Conservation (phyloP, 192 early-diverging fungal species). For the Entophlyctis helioformis region DNA sequence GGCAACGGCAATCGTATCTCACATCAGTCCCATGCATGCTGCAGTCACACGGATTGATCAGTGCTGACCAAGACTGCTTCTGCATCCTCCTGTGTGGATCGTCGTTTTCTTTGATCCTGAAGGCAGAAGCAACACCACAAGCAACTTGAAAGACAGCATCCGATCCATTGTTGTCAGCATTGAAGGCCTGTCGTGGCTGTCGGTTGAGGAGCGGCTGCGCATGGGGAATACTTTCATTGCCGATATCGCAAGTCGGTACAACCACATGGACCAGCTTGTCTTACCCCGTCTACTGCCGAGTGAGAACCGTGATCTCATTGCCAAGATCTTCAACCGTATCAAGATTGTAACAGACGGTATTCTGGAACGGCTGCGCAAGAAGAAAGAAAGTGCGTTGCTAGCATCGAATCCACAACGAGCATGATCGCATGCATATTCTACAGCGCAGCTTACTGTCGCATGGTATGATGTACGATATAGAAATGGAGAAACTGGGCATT, state of each 20-base stretch:
- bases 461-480: background rate
- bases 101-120: slow-evolving; percentile 1
- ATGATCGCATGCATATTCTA: background rate
- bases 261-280: slow-evolving; percentile 19
- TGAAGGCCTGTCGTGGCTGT: too few species aligned
- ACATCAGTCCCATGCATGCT: too few species aligned
- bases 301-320: slow-evolving; percentile 17
- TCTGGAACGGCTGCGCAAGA: slow-evolving; percentile 15
- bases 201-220: too few species aligned
- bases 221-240: slow-evolving; percentile 35
- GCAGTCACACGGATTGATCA: too few species aligned
- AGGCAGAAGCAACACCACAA: too few species aligned
- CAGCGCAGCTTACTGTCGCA: too few species aligned
- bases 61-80: too few species aligned
- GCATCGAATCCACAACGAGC: background rate
- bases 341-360: slow-evolving; percentile 13
- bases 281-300: slow-evolving; percentile 5
- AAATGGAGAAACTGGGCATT: background rate
- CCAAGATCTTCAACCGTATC: slow-evolving; percentile 26
- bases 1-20: too few species aligned
- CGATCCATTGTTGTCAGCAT: too few species aligned
- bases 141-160: too few species aligned
- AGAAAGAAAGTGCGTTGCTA: slow-evolving; percentile 14
- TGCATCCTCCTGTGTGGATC: too few species aligned
- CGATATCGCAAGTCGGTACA: slow-evolving; percentile 25